A percentile compares a stretch with the other conserved stretches of the same genome.
phyloP scores from a whole-genome alignment of 441 rosid genomes.

The Bruguiera hainesii region DNA sequence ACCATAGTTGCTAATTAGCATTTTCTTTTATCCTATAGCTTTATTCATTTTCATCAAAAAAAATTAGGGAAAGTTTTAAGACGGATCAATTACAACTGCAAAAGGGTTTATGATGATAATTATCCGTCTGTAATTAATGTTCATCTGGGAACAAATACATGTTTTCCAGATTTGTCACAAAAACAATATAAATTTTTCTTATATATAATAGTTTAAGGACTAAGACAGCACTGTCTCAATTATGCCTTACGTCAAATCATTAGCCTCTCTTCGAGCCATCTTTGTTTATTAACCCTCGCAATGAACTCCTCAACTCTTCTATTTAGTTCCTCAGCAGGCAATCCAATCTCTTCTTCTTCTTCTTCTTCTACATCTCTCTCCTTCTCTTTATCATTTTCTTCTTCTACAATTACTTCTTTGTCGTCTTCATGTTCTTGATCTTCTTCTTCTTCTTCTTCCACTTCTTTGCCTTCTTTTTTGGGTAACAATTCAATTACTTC shows the following conservation, averaged over 20 bases:
- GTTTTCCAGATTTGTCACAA: too few species aligned
- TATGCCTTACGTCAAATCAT: conserved; percentile 23
- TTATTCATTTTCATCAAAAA: too few species aligned
- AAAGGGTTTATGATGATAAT: too few species aligned
- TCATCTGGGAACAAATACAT: too few species aligned
- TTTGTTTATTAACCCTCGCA: conserved; percentile 56
- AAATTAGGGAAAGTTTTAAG: too few species aligned
- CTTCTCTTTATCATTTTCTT: conserved; percentile 2
- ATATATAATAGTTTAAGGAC: too few species aligned
- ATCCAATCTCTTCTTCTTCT: conserved; percentile 21
- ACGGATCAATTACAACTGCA: too few species aligned
- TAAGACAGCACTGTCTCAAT: not conserved
- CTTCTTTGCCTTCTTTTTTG: not conserved
- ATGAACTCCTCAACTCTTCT: conserved; percentile 62
- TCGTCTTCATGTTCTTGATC: conserved; percentile 4
- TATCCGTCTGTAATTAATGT: too few species aligned
- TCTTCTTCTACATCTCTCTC: conserved; percentile 12
- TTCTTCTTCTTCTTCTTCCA: not conserved
- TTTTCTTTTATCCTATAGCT: too few species aligned
- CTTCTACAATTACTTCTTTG: conserved; percentile 7
- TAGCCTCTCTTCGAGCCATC: conserved; percentile 46
- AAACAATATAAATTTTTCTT: too few species aligned
- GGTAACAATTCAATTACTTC: not conserved
- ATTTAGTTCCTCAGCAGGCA: conserved; percentile 45
- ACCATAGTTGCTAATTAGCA: too few species aligned